A percentile compares a stretch with the other conserved stretches of the same genome.
Evolutionary conservation across 495 filamentous ascomycete species (phyloP).

Genomic region (Neurospora cerealis): DNA sequence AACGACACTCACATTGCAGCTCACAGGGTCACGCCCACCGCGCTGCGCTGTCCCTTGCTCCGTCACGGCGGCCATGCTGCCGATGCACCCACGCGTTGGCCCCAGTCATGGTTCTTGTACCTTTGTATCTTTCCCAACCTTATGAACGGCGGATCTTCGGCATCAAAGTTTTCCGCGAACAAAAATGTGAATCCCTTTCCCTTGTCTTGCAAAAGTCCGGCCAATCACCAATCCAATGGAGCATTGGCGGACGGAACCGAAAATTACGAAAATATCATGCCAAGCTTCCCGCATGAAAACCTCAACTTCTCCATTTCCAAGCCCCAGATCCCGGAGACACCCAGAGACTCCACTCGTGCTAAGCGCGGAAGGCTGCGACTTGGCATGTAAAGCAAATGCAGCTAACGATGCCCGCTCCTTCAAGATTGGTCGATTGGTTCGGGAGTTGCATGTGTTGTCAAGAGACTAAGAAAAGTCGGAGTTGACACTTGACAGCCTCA

Average conservation of each 20-base stretch:
- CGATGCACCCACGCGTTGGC: background rate
- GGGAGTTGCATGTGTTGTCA: background rate
- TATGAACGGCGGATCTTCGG: background rate
- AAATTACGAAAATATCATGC: background rate
- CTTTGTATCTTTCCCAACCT: background rate
- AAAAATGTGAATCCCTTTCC: background rate
- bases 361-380: background rate
- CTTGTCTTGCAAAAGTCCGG: background rate
- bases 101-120: background rate
- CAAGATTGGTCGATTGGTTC: background rate
- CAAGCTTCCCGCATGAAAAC: background rate
- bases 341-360: background rate
- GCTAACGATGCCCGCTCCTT: background rate
- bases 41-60: background rate
- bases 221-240: background rate
- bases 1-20: background rate
- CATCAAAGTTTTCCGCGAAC: background rate
- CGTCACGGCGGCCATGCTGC: background rate
- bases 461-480: background rate
- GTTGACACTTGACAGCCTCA: background rate
- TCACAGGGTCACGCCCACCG: background rate
- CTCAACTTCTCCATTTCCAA: background rate
- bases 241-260: background rate
- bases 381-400: background rate
- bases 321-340: background rate